phyloP scores from a whole-genome alignment of 495 filamentous ascomycete species.

The Bathelium albidoporum region DNA sequence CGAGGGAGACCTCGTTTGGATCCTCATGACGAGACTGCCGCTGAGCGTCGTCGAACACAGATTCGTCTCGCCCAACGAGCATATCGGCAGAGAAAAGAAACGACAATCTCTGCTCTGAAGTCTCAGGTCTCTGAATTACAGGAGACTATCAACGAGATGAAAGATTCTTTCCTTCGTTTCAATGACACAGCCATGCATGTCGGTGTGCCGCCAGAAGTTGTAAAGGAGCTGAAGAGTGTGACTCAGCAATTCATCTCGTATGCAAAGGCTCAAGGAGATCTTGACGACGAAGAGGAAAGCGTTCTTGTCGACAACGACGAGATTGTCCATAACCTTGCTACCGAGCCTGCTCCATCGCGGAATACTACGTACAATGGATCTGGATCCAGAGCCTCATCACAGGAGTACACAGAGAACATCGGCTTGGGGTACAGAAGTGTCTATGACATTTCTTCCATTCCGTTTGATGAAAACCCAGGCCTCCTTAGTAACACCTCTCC shows the following conservation, averaged over 20 bases:
- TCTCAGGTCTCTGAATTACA: constrained; percentile 55
- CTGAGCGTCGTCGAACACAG: constrained; percentile 73
- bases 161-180: constrained; percentile 58
- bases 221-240: constrained; percentile 34
- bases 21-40: constrained; percentile 52
- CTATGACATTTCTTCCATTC: background rate
- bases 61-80: constrained; percentile 78
- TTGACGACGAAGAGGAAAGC: constrained; percentile 25
- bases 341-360: background rate
- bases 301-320: background rate
- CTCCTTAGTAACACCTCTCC: background rate
- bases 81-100: constrained; percentile 76
- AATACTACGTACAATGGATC: background rate
- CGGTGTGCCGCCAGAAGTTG: constrained; percentile 35
- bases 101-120: constrained; percentile 63
- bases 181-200: constrained; percentile 48
- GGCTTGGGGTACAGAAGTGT: background rate
- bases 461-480: background rate
- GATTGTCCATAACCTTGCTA: background rate
- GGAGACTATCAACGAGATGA: constrained; percentile 61
- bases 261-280: constrained; percentile 26
- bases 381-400: background rate
- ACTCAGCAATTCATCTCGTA: constrained; percentile 40
- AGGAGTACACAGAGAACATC: background rate
- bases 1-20: constrained; percentile 61